phyloP scores from a whole-genome alignment of 345 rosid genomes.

The Hirschfeldia incana region DNA sequence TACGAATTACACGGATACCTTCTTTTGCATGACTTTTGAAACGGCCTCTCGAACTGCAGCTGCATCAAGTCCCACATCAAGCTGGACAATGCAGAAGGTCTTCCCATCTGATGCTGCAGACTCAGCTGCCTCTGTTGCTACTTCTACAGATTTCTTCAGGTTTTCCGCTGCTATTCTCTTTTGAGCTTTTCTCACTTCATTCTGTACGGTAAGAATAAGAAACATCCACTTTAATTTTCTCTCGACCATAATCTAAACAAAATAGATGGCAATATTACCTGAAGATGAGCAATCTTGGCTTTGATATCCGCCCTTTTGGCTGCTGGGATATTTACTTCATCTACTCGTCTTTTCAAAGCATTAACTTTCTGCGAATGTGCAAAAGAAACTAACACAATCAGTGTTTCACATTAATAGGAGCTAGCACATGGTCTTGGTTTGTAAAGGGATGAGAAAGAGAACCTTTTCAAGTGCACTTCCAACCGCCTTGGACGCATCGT shows the following conservation, averaged over 20 bases:
- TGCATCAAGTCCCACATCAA: conserved; percentile 89
- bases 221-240: too few species aligned
- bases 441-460: background rate
- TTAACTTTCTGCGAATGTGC: conserved; percentile 60
- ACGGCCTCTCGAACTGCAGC: conserved; percentile 93
- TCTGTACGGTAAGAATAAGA: background rate
- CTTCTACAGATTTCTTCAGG: conserved; percentile 63
- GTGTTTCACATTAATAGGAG: too few species aligned
- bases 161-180: conserved; percentile 26
- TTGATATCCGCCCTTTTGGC: conserved; percentile 80
- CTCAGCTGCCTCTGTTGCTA: conserved; percentile 62
- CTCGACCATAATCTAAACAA: too few species aligned
- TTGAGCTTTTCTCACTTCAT: background rate
- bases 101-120: conserved; percentile 70
- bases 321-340: conserved; percentile 76
- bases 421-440: too few species aligned
- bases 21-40: conserved; percentile 68
- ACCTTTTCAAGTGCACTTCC: conserved; percentile 88
- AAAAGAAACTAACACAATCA: too few species aligned
- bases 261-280: conserved; percentile 44
- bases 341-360: conserved; percentile 70
- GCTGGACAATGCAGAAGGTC: conserved; percentile 63
- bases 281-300: conserved; percentile 66
- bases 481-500: conserved; percentile 60
- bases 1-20: conserved; percentile 43